Percentiles rank a stretch among this genome's conserved stretches.
Evolutionary conservation across 306 rosid genomes (phyloP).

Genomic region (Amphicarpaea edgeworthii): DNA sequence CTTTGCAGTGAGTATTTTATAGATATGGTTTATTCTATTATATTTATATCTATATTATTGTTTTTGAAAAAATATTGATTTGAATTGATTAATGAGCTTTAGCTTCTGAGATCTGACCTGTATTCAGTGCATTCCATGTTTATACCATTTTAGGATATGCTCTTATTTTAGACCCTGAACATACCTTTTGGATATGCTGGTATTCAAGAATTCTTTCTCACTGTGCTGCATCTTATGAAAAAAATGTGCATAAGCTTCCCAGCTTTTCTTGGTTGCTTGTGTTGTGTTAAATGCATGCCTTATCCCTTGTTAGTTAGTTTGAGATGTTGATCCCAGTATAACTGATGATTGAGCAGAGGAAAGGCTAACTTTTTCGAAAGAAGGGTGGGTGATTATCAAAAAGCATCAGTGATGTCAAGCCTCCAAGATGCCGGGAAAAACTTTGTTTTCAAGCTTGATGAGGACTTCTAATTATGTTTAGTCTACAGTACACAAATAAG

Average conservation of each 20-base stretch:
- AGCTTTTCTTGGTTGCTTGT: too few species aligned
- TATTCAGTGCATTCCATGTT: background rate
- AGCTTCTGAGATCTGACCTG: conserved; percentile 23
- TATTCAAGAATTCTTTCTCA: background rate
- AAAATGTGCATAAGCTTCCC: too few species aligned
- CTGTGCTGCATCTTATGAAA: background rate
- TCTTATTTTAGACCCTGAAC: conserved; percentile 16
- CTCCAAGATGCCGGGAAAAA: conserved; percentile 78
- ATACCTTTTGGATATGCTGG: background rate
- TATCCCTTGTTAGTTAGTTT: background rate
- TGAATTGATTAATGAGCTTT: background rate
- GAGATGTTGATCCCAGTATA: conserved; percentile 28
- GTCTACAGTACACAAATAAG: conserved; percentile 18
- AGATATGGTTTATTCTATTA: conserved; percentile 3
- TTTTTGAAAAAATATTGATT: background rate
- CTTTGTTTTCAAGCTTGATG: conserved; percentile 82
- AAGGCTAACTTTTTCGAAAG: conserved; percentile 93
- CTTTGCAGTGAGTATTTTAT: conserved; percentile 78
- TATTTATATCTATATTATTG: conserved; percentile 3
- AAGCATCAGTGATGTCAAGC: conserved; percentile 92
- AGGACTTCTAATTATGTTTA: conserved; percentile 64
- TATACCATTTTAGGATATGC: background rate
- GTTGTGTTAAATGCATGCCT: background rate
- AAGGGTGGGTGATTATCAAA: conserved; percentile 94
- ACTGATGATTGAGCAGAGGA: conserved; percentile 69